Evolutionary conservation across 2,329 filamentous ascomycete genomes (phyloP).

Genomic region (Talaromyces sp.): DNA sequence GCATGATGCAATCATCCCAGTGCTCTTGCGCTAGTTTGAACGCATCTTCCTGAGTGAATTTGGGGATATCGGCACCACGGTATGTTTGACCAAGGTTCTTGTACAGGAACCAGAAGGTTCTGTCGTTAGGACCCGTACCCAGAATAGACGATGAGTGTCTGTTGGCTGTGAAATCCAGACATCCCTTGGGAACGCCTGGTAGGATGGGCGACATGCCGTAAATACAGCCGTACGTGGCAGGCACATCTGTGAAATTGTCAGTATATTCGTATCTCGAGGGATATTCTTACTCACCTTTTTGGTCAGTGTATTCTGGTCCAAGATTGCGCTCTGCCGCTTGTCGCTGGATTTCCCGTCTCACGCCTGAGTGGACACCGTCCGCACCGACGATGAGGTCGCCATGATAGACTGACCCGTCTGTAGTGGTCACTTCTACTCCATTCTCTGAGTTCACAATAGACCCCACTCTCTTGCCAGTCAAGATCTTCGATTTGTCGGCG

Average conservation of each 20-base stretch:
- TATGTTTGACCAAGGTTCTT: background rate
- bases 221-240: background rate
- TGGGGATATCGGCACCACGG: background rate
- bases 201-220: background rate
- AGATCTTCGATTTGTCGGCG: background rate
- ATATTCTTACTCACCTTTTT: background rate
- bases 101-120: conserved; percentile 1
- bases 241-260: background rate
- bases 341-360: background rate
- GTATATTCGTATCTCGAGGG: background rate
- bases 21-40: background rate
- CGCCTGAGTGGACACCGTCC: background rate
- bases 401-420: background rate
- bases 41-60: background rate
- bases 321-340: background rate
- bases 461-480: background rate
- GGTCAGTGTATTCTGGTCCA: background rate
- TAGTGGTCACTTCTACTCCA: background rate
- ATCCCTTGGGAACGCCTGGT: background rate
- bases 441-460: background rate
- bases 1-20: background rate
- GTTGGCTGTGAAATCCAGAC: background rate
- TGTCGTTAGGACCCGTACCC: background rate
- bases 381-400: background rate
- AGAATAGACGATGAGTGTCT: background rate